Evolutionary conservation across 2,329 filamentous ascomycete species (phyloP).

Genomic region (Microcyclospora pomicola): DNA sequence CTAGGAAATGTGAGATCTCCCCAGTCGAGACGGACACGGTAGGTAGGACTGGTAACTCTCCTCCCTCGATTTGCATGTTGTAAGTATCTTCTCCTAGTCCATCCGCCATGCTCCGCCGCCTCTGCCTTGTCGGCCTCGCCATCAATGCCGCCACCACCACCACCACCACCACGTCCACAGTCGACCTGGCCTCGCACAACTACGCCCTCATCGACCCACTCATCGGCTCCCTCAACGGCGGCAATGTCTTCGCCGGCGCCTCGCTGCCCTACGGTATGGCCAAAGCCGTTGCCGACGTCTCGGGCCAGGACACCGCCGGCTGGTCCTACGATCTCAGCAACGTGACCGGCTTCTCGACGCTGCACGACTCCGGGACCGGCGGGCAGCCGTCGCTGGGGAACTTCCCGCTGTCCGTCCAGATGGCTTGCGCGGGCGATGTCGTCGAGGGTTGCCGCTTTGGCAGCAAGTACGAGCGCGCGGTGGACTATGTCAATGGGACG

Average conservation of each 20-base stretch:
- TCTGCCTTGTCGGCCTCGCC: too few species aligned
- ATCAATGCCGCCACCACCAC: too few species aligned
- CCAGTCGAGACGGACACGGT: too few species aligned
- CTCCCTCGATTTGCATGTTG: too few species aligned
- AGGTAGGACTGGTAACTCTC: too few species aligned
- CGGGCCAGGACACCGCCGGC: conserved; percentile 41
- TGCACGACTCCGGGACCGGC: conserved; percentile 40
- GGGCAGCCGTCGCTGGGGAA: conserved; percentile 15
- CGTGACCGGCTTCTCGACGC: conserved; percentile 31
- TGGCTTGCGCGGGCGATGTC: conserved; percentile 11
- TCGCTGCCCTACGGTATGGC: conserved; percentile 32
- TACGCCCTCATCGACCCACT: conserved; percentile 26
- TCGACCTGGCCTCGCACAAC: conserved; percentile 1
- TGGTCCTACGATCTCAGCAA: conserved; percentile 36
- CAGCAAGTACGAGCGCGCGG: conserved; percentile 35
- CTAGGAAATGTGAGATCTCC: too few species aligned
- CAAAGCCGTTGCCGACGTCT: conserved; percentile 32
- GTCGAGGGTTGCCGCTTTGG: conserved; percentile 33
- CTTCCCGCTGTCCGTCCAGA: conserved; percentile 10
- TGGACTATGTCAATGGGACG: conserved; percentile 35
- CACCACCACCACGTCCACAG: too few species aligned
- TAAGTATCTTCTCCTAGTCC: too few species aligned
- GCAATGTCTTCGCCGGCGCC: conserved; percentile 28
- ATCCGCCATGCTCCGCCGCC: too few species aligned
- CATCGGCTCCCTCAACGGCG: conserved; percentile 27